Evolutionary conservation across 2,329 filamentous ascomycete species (phyloP).

Genomic region (Nigrograna mackinnonii): DNA sequence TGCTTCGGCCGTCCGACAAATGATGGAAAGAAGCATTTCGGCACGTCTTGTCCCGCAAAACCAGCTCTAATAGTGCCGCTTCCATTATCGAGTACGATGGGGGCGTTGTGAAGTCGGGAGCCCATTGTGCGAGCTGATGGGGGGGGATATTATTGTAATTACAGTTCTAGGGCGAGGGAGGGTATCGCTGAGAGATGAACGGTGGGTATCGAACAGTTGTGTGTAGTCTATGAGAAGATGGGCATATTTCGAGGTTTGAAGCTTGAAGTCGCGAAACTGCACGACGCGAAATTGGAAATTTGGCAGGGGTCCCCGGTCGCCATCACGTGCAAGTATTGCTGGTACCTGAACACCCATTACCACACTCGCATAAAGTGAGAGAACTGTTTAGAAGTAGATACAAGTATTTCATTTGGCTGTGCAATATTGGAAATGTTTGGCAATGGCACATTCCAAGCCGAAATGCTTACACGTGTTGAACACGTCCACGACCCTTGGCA

Average conservation of each 20-base stretch:
- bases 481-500: no score
- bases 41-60: conserved; percentile 93
- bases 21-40: conserved; percentile 96
- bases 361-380: no score
- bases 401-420: no score
- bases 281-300: conserved; percentile 28
- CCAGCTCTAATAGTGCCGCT: conserved; percentile 96
- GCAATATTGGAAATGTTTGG: no score
- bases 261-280: conserved; percentile 31
- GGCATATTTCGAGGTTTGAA: no score
- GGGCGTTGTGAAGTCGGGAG: conserved; percentile 87
- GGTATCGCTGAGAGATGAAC: no score
- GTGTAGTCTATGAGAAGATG: no score
- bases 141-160: no score
- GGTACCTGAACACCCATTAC: no score
- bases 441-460: no score
- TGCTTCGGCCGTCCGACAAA: conserved; percentile 97
- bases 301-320: conserved; percentile 23
- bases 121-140: conserved; percentile 51
- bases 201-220: neutral
- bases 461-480: no score
- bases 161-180: neutral
- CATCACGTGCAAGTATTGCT: conserved; percentile 37
- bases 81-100: conserved; percentile 98
- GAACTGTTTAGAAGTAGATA: no score